Conservation (phyloP, 208 protist genomes). For the Porcisia deanei region DNA sequence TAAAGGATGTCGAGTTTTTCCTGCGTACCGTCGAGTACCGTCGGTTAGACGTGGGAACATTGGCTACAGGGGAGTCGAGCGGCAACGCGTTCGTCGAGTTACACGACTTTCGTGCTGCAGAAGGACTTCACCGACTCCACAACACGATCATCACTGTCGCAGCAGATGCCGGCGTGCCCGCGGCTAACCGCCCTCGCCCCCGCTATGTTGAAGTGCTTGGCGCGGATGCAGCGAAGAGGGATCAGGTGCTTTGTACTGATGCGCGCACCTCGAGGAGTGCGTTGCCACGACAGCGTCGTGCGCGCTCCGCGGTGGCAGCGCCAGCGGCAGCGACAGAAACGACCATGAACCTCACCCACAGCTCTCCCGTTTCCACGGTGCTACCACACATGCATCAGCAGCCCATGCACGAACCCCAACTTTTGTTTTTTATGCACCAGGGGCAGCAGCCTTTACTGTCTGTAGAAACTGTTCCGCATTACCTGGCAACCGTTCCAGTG, state of each 20-base stretch:
- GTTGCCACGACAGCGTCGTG: neutral
- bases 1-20: conserved; percentile 59
- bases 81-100: conserved; percentile 79
- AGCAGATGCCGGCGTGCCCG: neutral
- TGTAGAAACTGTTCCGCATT: neutral
- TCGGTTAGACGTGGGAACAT: conserved; percentile 45
- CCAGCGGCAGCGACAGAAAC: neutral
- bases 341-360: neutral
- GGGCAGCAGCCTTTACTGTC: neutral
- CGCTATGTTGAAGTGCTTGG: conserved; percentile 21
- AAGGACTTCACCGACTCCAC: neutral
- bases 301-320: neutral
- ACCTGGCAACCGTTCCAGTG: neutral
- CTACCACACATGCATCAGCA: neutral
- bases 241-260: neutral
- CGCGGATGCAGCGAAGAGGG: neutral
- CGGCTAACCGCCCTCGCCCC: conserved; percentile 2
- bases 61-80: conserved; percentile 45
- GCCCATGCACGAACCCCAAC: neutral
- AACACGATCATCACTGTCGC: conserved; percentile 7
- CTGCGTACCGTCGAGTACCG: conserved; percentile 34
- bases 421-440: neutral
- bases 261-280: neutral
- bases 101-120: neutral
- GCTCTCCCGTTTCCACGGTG: neutral